phyloP scores from a whole-genome alignment of 2,329 filamentous ascomycete genomes.

The Aureobasidium sp. region DNA sequence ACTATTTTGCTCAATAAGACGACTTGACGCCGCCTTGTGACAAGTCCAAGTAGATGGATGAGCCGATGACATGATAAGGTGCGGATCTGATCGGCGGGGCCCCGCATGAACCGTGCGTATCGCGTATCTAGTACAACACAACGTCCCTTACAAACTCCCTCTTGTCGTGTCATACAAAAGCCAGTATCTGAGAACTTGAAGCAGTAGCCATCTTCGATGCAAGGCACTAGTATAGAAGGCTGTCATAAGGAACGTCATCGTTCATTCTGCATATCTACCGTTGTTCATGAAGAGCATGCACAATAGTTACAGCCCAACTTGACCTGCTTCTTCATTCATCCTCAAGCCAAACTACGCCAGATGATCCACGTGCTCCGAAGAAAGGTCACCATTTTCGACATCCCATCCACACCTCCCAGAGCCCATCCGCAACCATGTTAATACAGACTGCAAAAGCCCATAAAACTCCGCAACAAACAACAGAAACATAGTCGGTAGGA shows the following conservation, averaged over 20 bases:
- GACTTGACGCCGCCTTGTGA: background rate
- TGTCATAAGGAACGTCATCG: conserved; percentile 2
- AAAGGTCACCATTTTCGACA: conserved; percentile 1
- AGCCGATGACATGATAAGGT: conserved; percentile 1
- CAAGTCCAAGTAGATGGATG: background rate
- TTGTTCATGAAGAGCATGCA: background rate
- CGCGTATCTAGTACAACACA: too few relatives aligned
- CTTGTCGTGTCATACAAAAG: too few relatives aligned
- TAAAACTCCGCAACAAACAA: conserved; percentile 14
- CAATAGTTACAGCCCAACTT: background rate
- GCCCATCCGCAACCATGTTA: conserved; percentile 4
- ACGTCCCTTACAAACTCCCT: too few relatives aligned
- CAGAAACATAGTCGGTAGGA: conserved; percentile 8
- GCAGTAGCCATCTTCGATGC: too few relatives aligned
- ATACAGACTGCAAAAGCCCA: conserved; percentile 14
- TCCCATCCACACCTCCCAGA: conserved; percentile 7
- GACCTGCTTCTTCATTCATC: background rate
- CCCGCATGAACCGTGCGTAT: background rate
- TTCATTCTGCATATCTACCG: conserved; percentile 6
- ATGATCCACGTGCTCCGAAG: conserved; percentile 8
- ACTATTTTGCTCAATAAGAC: background rate
- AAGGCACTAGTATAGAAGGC: background rate
- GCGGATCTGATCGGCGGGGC: too few relatives aligned
- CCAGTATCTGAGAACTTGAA: too few relatives aligned
- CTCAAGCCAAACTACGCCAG: background rate